Base-by-base conservation (phyloP, 2,329 filamentous ascomycete genomes). In the Tetracladium maxilliforme region DNA sequence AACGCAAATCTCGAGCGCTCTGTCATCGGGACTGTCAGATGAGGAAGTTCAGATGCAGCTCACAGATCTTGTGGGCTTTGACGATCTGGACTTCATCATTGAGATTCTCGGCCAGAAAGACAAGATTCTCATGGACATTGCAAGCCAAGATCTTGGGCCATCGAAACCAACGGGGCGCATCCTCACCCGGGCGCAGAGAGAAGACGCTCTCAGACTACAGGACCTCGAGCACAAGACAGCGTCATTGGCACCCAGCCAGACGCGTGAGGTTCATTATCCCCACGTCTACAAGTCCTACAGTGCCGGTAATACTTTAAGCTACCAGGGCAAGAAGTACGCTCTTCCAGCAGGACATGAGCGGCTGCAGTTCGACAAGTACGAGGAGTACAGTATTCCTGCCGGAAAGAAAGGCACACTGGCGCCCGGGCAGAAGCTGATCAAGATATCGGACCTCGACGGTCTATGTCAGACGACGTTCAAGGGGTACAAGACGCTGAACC, bases 11-110 rank as follows among this genome's bases (percentile, higher is more conserved):
- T 53, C 72, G 19, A 77, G 80, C 5, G 61, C 87, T 4, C 50
- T 98, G 18, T 64, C 64, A 6, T 80, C 82, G 5, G 53, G 56
- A n/a, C 54, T 48, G 22, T 62, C 68, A 16, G 79, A 93, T 30
- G 81, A 92, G 30, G 83, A 92, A 48, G 57, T 95, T n/a, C 87
- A 95, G 47, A 86, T 84, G 43, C 72, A 76, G 20, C 62, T 98
- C 18, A 83, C 81, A 0, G 90, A 98, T 39, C 69, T 94, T 21
- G 62, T 98, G 31, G 90, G 92, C 1, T 95, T 87, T 41, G 84
- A 90, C 39, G 83, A 95, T 42, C 60, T 98, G 11, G 87, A 98
- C 36, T 74, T 98, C 40, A 77, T 95, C 26, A 86, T 86, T 33
- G 82, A 94, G 33, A 57, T 95, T n/a, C 76, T 95, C 26, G 46